Evolutionary conservation across 495 filamentous ascomycete species (phyloP).

Genomic region (Cercophora samala): DNA sequence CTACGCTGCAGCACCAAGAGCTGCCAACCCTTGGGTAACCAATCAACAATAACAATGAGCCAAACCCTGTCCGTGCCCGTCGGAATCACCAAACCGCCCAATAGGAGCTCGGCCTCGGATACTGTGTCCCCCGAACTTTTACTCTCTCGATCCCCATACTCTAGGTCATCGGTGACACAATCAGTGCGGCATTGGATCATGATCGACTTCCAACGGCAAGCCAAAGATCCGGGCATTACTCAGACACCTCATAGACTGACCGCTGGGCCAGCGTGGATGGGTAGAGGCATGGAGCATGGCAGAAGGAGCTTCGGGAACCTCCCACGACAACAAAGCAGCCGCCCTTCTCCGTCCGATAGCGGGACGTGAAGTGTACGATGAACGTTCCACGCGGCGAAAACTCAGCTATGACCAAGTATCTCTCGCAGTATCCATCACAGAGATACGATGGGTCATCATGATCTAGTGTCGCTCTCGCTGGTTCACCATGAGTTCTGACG

Average conservation of each 20-base stretch:
- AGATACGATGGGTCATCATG: neutral
- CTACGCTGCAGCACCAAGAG: neutral
- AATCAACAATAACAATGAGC: neutral
- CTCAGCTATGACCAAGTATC: neutral
- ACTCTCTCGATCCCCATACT: neutral
- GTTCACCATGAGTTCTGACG: neutral
- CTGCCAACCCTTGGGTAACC: neutral
- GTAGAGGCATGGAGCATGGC: neutral
- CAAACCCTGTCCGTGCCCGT: neutral
- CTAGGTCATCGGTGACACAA: neutral
- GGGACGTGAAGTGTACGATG: neutral
- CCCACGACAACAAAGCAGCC: slow-evolving; percentile 6
- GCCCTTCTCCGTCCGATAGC: neutral
- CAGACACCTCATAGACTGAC: neutral
- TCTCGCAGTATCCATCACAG: neutral
- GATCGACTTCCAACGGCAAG: neutral
- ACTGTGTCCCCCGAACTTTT: neutral
- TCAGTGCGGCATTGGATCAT: neutral
- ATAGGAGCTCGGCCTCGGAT: neutral
- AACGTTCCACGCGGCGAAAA: neutral
- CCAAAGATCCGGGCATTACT: neutral
- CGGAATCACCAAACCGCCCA: neutral
- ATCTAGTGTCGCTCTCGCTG: neutral
- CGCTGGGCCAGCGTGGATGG: no score
- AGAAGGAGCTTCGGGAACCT: neutral